Conservation (phyloP, 352 stramenopile species). For the Hyaloperonospora arabidopsidis region DNA sequence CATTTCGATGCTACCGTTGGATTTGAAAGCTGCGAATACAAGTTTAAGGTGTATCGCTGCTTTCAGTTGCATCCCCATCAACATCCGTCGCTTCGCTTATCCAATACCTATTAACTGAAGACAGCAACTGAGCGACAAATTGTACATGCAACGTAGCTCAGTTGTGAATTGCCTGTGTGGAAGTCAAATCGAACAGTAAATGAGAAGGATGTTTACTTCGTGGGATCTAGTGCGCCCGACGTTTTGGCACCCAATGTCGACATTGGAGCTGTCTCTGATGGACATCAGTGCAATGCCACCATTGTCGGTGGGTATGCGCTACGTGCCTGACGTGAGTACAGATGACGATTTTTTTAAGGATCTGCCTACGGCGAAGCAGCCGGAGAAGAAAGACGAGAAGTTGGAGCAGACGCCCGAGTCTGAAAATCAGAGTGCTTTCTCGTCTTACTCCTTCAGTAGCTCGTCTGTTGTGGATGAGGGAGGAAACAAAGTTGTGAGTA, state of each 20-base stretch:
- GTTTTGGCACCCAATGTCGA: constrained; percentile 73
- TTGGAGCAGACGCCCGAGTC: constrained; percentile 26
- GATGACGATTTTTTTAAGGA: constrained; percentile 83
- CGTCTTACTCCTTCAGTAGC: constrained; percentile 71
- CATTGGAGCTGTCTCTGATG: constrained; percentile 79
- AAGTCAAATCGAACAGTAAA: constrained; percentile 15
- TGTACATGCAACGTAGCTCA: constrained; percentile 9
- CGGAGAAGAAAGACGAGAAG: constrained; percentile 24
- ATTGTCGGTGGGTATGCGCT: constrained; percentile 30
- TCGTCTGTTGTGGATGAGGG: constrained; percentile 68
- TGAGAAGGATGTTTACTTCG: constrained; percentile 42
- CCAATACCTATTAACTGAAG: no score
- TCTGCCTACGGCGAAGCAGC: constrained; percentile 34
- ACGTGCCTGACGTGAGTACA: constrained; percentile 32
- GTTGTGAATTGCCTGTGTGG: constrained; percentile 19
- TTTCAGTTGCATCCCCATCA: no score
- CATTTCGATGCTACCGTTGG: no score
- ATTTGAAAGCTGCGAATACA: no score
- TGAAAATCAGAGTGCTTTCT: constrained; percentile 43
- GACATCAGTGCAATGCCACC: constrained; percentile 47
- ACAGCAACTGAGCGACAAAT: not conserved
- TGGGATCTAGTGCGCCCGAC: constrained; percentile 75
- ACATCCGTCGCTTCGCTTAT: no score
- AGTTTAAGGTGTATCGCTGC: no score
- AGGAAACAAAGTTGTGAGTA: constrained; percentile 52